Evolutionary conservation across 768 basidiomycete species (phyloP), one percentile per base, ranked within the genome.

Genomic region (Serendipita sp.): DNA sequence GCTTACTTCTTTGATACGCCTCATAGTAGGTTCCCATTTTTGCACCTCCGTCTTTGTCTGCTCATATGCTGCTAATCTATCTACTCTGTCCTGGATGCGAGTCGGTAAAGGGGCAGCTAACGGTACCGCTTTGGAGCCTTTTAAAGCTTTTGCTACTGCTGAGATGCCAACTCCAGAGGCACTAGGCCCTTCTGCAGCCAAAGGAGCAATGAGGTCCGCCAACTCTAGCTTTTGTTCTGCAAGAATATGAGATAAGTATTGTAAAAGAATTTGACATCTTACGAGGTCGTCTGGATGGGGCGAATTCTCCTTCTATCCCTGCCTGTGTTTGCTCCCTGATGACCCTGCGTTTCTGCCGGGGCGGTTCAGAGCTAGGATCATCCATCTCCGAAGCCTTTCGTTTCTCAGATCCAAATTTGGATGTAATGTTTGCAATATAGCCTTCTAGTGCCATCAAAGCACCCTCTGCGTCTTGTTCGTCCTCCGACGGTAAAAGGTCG

Each of bases 11-110:
- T 86, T 85, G 68, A 99, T 92, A 23, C 83, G 81, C 73, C 88
- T 89, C 87, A 97, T 95, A 2, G 91, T 89, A 3, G 82, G 84
- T 31, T 82, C 82, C 96, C 95, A 98, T 76, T 95, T 96, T 67
- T 88, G 83, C 1, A 95, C 87, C 72, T 97, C 94, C 66, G 82
- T 80, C 71, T 90, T 91, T 3, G 94, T 97, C 73, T 88, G 81
- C 69, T 93, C 92, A 71, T 95, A 96, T 0, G 95, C 95, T 5
- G 93, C 95, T 71, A 92, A 85, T 58, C 95, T 85, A 68, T 96
- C 91, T 0, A 97, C 76, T 48, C 88, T 85, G 66, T 96, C 93
- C 72, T 96, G 90, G 0, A 86, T 82, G 36, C 92, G 81, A 23
- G 86, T 84, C 6, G 91, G 91, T 0, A 99, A 76, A 0, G 95